Evolutionary conservation across 495 filamentous ascomycete genomes (phyloP).

Genomic region (Talaromyces stipitatus): DNA sequence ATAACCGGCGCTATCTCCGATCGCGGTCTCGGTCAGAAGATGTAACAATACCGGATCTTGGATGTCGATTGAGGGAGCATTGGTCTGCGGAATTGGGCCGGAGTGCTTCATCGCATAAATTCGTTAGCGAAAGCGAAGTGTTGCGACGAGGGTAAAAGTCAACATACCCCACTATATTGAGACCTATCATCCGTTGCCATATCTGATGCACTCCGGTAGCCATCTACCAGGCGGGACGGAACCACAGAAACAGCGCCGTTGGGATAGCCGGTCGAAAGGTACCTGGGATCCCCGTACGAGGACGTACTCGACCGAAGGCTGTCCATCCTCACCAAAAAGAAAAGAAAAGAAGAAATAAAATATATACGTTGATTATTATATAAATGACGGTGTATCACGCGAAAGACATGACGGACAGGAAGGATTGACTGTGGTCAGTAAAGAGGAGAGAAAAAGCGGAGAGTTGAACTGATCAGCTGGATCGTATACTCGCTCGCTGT

Average conservation of each 20-base stretch:
- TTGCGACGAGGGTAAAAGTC: not conserved
- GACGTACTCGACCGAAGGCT: constrained; percentile 39
- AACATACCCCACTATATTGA: constrained; percentile 35
- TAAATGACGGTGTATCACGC: not conserved
- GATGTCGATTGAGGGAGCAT: constrained; percentile 35
- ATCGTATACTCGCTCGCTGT: not conserved
- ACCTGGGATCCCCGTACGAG: constrained; percentile 42
- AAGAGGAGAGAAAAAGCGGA: not conserved
- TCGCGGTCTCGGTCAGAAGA: constrained; percentile 85
- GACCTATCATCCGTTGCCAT: constrained; percentile 26
- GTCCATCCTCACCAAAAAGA: constrained; percentile 30
- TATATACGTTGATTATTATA: not conserved
- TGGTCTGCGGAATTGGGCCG: constrained; percentile 22
- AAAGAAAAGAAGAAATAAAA: not conserved
- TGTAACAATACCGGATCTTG: constrained; percentile 65
- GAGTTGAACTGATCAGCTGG: not conserved
- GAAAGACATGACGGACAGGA: constrained; percentile 5
- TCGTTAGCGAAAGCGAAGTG: constrained; percentile 11
- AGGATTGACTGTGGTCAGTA: constrained; percentile 9
- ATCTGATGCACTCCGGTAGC: constrained; percentile 34
- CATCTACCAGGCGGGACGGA: constrained; percentile 37
- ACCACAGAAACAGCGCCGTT: constrained; percentile 30
- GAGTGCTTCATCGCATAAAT: constrained; percentile 8
- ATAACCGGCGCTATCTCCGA: constrained; percentile 75
- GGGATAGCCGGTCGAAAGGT: constrained; percentile 26